Base-by-base conservation (phyloP, 1,284 basidiomycete species). In the Tilletia indica region DNA sequence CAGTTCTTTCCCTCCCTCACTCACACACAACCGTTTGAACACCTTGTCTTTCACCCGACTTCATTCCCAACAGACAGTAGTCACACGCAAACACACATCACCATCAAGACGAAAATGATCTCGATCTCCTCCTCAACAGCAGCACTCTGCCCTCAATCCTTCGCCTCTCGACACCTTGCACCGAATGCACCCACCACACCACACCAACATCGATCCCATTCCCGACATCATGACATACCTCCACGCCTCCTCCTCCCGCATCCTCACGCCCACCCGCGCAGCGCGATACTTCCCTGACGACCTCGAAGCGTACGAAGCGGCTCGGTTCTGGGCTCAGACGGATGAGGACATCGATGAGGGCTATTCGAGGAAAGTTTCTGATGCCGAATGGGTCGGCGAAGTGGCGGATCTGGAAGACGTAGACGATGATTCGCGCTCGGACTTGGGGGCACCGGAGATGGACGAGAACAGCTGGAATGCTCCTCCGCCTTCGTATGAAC, bases 381-480 rank as follows among this genome's bases (percentile, higher is more conserved):
- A 34, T 42, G 61, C 34, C 6, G 61, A 64, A 14, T 64, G 61
- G 61, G 34, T 16, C 12, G 34, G 34, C 6, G 4, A 3, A 16
- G 61, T 5, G 34, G 31, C 19, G 31, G 61, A 39, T 9, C 19
- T 38, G 31, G 61, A 64, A 4, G 36, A 39, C 14, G 34, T 14
- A 12, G 61, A 64, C 16, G 61, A 64, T 39, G 61, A 64, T 42
- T 64, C 61, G 34, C 61, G 61, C 4, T 64, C 61, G 34, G 61
- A 64, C 16, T 64, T 64, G 61, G 61, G 61, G 31, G 61, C 61
- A 36, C 61, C 61, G 12, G 61, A 64, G 61, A 34, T 64, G 16
- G 61, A 42, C 34, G 61, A 64, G 36, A 1, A 38, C 36, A 64
- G 31, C 4, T 64, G 61, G 61, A 16, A 8, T 34, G 36, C 61